Evolutionary conservation across 768 basidiomycete species (phyloP).

Genomic region (Mycena pura): DNA sequence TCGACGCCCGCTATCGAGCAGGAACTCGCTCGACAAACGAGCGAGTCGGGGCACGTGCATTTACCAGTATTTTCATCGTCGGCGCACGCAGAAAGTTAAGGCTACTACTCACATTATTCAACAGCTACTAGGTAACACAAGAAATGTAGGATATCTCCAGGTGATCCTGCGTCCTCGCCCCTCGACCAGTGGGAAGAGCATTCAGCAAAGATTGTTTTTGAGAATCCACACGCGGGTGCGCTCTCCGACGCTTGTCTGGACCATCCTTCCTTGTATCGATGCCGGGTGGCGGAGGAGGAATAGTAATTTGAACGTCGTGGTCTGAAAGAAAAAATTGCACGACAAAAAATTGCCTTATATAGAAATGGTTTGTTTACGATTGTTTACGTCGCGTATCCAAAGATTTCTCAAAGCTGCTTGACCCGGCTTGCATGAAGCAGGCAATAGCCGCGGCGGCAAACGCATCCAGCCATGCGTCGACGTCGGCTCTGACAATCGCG

Average conservation of each 20-base stretch:
- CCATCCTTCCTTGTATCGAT: conserved; percentile 65
- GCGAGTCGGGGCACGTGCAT: conserved; percentile 72
- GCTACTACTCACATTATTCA: conserved; percentile 43
- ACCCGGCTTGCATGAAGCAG: too few species aligned
- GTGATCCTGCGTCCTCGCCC: conserved; percentile 91
- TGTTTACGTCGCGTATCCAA: too few species aligned
- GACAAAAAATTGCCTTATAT: conserved; percentile 38
- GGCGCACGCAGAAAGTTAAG: conserved; percentile 44
- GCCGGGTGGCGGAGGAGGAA: conserved; percentile 57
- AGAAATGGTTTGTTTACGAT: too few species aligned
- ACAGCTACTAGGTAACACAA: conserved; percentile 18
- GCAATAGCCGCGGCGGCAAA: conserved; percentile 9
- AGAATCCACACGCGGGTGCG: conserved; percentile 53
- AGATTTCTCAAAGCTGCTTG: too few species aligned
- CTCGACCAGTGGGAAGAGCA: conserved; percentile 90
- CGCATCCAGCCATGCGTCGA: conserved; percentile 19
- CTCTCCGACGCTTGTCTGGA: conserved; percentile 93
- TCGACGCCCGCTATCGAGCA: conserved; percentile 38
- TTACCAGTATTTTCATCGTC: conserved; percentile 91
- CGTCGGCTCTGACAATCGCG: conserved; percentile 22
- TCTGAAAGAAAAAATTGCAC: conserved; percentile 31
- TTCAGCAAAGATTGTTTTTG: conserved; percentile 96
- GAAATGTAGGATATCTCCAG: conserved; percentile 77
- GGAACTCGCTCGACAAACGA: conserved; percentile 49
- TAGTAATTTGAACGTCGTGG: conserved; percentile 86